Evolutionary conservation across 257 asterid genomes (phyloP), one percentile per base, ranked within the genome.

Genomic region (Ilex asprella): DNA sequence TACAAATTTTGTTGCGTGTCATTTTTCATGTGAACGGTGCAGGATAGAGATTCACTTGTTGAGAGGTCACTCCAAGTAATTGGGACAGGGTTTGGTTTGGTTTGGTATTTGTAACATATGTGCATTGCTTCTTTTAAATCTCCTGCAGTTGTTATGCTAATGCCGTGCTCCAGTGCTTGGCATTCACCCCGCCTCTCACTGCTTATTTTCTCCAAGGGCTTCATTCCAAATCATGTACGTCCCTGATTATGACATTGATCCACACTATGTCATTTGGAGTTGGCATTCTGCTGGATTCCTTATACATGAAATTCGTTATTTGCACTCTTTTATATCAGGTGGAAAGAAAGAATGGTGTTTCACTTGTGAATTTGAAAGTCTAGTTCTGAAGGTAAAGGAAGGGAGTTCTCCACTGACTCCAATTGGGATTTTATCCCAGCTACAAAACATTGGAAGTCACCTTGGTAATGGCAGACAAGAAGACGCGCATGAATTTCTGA

Each of bases 91-190:
- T 21, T 35, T 35, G 5, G 41, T 35, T 35, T 35, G 41, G 41
- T 35, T 35, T 35, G 41, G 0, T 35, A 35, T 35, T 35, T 35
- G 27, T 35, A 35, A 35, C 41, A 35, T 8, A 35, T 35, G 41
- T 35, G 41, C 27, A 21, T 21, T 21, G 27, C 31, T 63, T 44
- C 59, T 30, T 32, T 61, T 56, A 62, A 58, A 64, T 54, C 65
- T 76, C 46, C 65, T 75, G 84, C 85, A 89, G 97, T 78, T 89
- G 97, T 67, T 89, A 86, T 58, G 97, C 94, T 39, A 89, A 89
- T 81, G 86, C 79, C 61, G 94, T 89, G 67, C 88, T 89, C 58
- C 95, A 89, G 75, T 89, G 95, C 74, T 56, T 89, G 84, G 75
- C 86, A 39, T 83, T 83, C 65, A 87, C 97, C 21, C 97, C 95